Evolutionary conservation across 805 yeast genomes (phyloP), one percentile per base, ranked within the genome.

Genomic region (Vanderwaltozyma tropicalis): DNA sequence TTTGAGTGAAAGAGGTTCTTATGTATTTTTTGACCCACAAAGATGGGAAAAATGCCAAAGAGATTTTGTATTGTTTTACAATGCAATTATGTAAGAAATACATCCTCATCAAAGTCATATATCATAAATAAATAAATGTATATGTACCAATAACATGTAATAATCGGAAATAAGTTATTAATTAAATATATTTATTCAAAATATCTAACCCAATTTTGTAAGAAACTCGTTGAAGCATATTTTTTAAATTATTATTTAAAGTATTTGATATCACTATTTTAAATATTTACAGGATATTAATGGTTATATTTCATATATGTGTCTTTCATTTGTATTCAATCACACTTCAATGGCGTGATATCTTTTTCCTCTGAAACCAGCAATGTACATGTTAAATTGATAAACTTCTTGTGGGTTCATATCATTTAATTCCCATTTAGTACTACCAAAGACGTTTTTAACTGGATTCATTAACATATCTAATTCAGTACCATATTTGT

Each of bases 371-470:
- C 98, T 78, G 62, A 88, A 74, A 10, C 89, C 98, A 61, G 86
- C 88, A 39, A 92, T 63, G 55, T 78, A 77, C 68, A 84, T 87
- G 67, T 92, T 92, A 57, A 84, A 82, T 66, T 84, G 95, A 68
- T 81, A 89, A 13, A 86, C 84, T 57, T 89, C 96, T 24, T 88
- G 89, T 17, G 97, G 97, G 58, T 86, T 77, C 44, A 76, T 63
- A 58, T 89, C 97, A 51, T 88, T 92, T 52, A 92, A 71, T 59
- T 92, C 97, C 83, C 96, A 84, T 63, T 88, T 88, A 16, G 95
- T 82, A 24, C 94, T 80, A 31, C 84, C 81, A 61, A 81, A 92
- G 24, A 72, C 54, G 59, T 92, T 92, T 37, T 71, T 70, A 7
- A 77, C 69, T 26, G 78, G 82, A 41, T 81, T 79, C 73, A 87